A percentile compares a stretch with the other conserved stretches of the same genome.
These are phyloP conservation scores for Candida gorgasii DNA, from an alignment of 805 yeast genomes.

Conservation along the genomic window DNA sequence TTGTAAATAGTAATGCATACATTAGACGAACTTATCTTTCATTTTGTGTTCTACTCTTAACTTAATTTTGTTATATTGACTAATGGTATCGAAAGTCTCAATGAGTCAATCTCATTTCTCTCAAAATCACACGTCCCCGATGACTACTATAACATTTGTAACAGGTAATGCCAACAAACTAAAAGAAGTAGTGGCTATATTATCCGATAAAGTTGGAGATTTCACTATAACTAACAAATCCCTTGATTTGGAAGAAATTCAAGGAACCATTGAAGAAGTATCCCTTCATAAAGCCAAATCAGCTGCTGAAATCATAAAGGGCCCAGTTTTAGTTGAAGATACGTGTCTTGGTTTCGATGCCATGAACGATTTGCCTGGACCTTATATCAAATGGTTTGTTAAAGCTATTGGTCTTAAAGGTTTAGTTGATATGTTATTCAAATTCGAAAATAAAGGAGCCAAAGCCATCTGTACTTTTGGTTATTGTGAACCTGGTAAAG, in stretches of 20 bases:
- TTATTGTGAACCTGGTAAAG: constrained; percentile 74
- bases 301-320: constrained; percentile 63
- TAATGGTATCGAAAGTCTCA: too few species aligned
- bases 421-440: constrained; percentile 71
- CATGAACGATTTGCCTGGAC: constrained; percentile 85
- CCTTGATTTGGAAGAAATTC: constrained; percentile 86
- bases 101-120: neutral
- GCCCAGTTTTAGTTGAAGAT: constrained; percentile 94
- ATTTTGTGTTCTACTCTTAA: too few species aligned
- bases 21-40: too few species aligned
- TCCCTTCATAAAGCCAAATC: constrained; percentile 75
- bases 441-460: constrained; percentile 83
- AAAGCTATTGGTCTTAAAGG: constrained; percentile 73
- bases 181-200: constrained; percentile 77
- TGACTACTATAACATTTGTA: constrained; percentile 59
- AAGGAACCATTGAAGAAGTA: constrained; percentile 82
- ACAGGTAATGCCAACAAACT: constrained; percentile 90
- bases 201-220: constrained; percentile 52
- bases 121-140: neutral
- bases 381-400: constrained; percentile 91
- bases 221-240: constrained; percentile 58
- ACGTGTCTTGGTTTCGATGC: constrained; percentile 87
- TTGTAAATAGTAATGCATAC: constrained; percentile 16
- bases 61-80: too few species aligned
- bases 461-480: constrained; percentile 92